Base-by-base conservation (phyloP, 78 protist species). In the Dictyostelium capitatum region DNA sequence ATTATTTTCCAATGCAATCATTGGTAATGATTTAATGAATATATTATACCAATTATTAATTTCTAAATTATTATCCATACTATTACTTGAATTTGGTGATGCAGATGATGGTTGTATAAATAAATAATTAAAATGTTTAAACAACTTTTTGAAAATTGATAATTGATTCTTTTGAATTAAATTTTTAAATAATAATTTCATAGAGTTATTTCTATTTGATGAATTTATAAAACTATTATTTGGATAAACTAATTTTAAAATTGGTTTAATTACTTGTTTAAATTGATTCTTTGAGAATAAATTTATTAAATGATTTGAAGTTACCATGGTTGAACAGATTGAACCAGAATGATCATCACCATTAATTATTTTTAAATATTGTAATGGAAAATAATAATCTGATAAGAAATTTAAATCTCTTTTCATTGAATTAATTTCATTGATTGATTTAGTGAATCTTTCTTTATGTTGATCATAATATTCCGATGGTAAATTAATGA, bases 261-360 rank as follows among this genome's bases (percentile, higher is more conserved):
- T 67, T 32, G 75, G 75, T 17, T 32, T 32, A 32, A 67, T 67
- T 20, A 67, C 75, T 32, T 32, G 75, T 15, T 32, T 67, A 17
- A 30, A 67, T 67, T 67, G 75, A 67, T 67, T 67, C 30, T 41
- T 67, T 11, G 70, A 62, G 37, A n/a, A 62, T 62, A 62, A 23
- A 23, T 23, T 30, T 1, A 67, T 47, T 12, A 67, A 67, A 51
- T 51, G 56, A 12, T 51, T 51, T 51, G 56, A 51, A 4, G 15
- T 51, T 51, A 12, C 10, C 1, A 1, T 1, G 56, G 56, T 8
- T 51, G 56, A 14, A n/a, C n/a, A n/a, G n/a, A n/a, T n/a, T n/a
- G n/a, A n/a, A n/a, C n/a, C n/a, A n/a, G n/a, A n/a, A n/a, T n/a
- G n/a, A n/a, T n/a, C n/a, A n/a, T n/a, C n/a, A n/a, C n/a, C n/a